These are phyloP conservation scores for Trametes hirsuta DNA, from an alignment of 1,284 basidiomycete genomes.

Conservation along the genomic window DNA sequence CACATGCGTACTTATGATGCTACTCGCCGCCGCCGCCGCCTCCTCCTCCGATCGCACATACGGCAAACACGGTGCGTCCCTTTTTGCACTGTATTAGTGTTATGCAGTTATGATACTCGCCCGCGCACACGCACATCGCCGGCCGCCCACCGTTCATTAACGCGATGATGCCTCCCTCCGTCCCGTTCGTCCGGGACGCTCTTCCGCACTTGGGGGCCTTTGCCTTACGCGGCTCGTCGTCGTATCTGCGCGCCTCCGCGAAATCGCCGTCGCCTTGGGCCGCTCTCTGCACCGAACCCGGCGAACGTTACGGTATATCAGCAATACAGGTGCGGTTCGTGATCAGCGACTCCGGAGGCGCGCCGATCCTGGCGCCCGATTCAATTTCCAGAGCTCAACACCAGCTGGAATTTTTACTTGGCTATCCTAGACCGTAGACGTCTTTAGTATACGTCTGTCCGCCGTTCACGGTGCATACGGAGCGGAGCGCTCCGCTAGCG, in stretches of 20 bases:
- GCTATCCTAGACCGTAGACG: too few species aligned
- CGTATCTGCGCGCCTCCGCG: not conserved
- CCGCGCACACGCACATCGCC: not conserved
- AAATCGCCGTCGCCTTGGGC: not conserved
- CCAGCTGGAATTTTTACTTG: too few species aligned
- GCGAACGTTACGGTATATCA: too few species aligned
- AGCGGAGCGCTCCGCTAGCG: too few species aligned
- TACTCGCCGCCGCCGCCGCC: not conserved
- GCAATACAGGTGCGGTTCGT: too few species aligned
- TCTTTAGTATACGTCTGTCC: too few species aligned
- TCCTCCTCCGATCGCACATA: not conserved
- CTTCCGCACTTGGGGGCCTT: not conserved
- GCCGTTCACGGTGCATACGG: too few species aligned
- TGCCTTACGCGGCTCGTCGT: not conserved
- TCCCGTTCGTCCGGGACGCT: not conserved
- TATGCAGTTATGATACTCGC: not conserved
- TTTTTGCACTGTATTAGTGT: not conserved
- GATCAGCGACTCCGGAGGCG: not conserved
- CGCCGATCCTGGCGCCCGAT: not conserved
- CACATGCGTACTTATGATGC: not conserved
- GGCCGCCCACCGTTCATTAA: slow-evolving; percentile 1
- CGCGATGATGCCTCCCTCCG: not conserved
- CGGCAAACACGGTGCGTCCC: too few species aligned
- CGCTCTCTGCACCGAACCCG: not conserved
- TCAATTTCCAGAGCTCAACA: too few species aligned